A percentile compares a stretch with the other conserved stretches of the same genome.
Evolutionary conservation across 2,329 filamentous ascomycete genomes (phyloP).

Genomic region (Aspergillus felis): DNA sequence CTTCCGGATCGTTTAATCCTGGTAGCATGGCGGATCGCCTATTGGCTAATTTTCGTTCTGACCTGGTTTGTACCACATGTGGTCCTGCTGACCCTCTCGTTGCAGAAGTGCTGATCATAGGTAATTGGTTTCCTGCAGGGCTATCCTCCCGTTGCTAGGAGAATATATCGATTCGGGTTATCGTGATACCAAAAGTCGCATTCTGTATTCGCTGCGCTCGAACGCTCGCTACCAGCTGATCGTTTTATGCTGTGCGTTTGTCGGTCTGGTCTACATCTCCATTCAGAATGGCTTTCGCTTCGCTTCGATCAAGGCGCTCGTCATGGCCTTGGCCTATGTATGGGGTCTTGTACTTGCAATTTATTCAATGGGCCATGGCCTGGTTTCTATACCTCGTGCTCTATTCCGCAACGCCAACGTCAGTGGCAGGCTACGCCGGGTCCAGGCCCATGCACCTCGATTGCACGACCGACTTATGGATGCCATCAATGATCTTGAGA

Average conservation of each 20-base stretch:
- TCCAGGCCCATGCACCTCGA: conserved; percentile 75
- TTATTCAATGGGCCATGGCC: conserved; percentile 94
- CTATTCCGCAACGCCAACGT: conserved; percentile 77
- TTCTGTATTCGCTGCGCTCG: conserved; percentile 78
- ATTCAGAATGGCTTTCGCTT: conserved; percentile 70
- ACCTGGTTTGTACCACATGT: conserved; percentile 65
- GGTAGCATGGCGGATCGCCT: conserved; percentile 90
- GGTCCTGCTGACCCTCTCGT: not conserved
- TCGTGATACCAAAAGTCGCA: conserved; percentile 73
- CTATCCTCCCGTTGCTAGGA: conserved; percentile 85
- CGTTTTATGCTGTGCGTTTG: conserved; percentile 64
- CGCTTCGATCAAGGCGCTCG: conserved; percentile 70
- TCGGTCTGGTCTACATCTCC: conserved; percentile 80
- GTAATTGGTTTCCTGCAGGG: conserved; percentile 49
- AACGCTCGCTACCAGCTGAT: conserved; percentile 89
- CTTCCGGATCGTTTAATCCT: conserved; percentile 72
- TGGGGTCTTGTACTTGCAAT: conserved; percentile 91
- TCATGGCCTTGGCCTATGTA: conserved; percentile 93
- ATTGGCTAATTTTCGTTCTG: conserved; percentile 93
- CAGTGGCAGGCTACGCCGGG: conserved; percentile 65
- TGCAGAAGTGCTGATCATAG: conserved; percentile 6
- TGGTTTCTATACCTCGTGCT: conserved; percentile 82
- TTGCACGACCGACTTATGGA: conserved; percentile 86
- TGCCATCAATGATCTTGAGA: conserved; percentile 71
- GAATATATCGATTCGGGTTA: conserved; percentile 95